phyloP scores from a whole-genome alignment of 345 rosid genomes.

The Dipteronia sinensis region DNA sequence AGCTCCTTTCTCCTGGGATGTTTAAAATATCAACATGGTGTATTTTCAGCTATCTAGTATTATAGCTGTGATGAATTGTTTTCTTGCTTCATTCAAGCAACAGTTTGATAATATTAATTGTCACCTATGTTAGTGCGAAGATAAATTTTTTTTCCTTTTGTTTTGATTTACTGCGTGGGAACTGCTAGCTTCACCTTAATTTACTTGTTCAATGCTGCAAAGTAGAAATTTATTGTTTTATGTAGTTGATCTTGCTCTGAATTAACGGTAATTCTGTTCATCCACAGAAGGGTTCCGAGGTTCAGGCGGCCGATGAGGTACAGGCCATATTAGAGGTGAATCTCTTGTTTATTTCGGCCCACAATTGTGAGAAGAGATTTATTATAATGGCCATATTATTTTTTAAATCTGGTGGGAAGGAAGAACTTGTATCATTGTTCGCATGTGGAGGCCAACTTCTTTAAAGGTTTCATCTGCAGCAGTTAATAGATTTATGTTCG shows the following conservation, averaged over 20 bases:
- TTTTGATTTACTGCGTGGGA: background rate
- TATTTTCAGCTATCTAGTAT: background rate
- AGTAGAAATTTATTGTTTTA: background rate
- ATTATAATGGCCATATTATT: conserved; percentile 8
- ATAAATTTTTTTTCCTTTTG: background rate
- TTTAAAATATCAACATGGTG: background rate
- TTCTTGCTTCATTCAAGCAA: background rate
- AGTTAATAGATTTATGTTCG: conserved; percentile 22
- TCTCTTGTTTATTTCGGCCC: conserved; percentile 3
- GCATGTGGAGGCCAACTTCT: conserved; percentile 29
- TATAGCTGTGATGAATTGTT: background rate
- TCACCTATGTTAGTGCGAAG: background rate
- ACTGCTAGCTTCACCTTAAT: background rate
- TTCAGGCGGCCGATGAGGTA: conserved; percentile 88
- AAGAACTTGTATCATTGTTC: conserved; percentile 23
- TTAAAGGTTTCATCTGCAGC: conserved; percentile 25
- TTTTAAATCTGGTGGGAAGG: conserved; percentile 9
- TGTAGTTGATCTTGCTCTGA: conserved; percentile 2
- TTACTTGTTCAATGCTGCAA: background rate
- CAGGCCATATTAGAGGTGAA: conserved; percentile 71
- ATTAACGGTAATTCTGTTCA: conserved; percentile 17
- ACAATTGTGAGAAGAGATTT: conserved; percentile 13
- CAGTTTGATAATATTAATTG: background rate
- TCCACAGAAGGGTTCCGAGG: conserved; percentile 91
- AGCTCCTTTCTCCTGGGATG: background rate